Evolutionary conservation across 345 rosid genomes (phyloP), one percentile per base, ranked within the genome.

Genomic region (Ceriops decandra): DNA sequence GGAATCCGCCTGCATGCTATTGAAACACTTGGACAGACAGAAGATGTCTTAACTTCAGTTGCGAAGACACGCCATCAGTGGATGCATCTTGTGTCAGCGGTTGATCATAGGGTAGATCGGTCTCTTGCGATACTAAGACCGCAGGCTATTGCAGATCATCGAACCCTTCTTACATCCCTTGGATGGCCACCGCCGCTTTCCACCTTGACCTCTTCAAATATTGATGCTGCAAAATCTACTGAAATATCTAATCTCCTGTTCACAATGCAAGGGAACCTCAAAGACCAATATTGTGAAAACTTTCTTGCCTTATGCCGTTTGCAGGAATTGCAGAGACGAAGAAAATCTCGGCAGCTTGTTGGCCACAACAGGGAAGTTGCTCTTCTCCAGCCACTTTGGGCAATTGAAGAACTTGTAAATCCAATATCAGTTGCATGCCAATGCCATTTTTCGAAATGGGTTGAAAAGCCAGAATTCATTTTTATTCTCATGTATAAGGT

Each of bases 111-210:
- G 81, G 85, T 95, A 36, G 99, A 95, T 84, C 84, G 96, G 63
- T 89, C 96, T 72, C 84, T 95, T 46, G 95, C 99, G 38, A 81
- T 87, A 68, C 65, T 93, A 73, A 81, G 98, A 81, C 99, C 98
- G 57, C 99, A 91, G 66, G 97, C 91, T 68, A 81, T 91, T 70
- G 93, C 96, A 31, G 96, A 95, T 77, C 87, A 91, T 65, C 84
- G 96, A 42, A 69, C 85, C 22, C 85, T 91, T 83, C 92, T 95
- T 68, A 42, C 88, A 62, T 90, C 96, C 68, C 86, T 95, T 65
- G 85, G 92, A 67, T 91, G 99, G 99, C 99, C 99, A 57, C 97
- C 93, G 5, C 88, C 84, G 36, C 90, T 91, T 81, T 84, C 91
- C 64, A 73, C 80, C 52, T 69, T 80, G 74, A 80, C 83, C 80